Base-by-base conservation (phyloP, 2,329 filamentous ascomycete genomes). In the Penicillium sp. region DNA sequence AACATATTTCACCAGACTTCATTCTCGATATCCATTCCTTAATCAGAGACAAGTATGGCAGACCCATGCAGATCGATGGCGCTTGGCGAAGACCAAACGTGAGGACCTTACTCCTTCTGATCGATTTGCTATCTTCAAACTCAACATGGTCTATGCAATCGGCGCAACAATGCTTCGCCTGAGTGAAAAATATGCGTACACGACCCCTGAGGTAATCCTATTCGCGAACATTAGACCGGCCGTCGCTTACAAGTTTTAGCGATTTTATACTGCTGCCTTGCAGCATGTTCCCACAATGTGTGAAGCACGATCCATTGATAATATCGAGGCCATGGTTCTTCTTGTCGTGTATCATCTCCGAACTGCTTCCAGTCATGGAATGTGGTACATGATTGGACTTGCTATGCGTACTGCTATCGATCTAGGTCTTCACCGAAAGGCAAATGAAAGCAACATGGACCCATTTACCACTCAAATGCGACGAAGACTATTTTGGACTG, bases 361-460 rank as follows among this genome's bases (percentile, higher is more conserved):
- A 8, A 80, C 77, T 1, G 74, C 77, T 10, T 80, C 79, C 0
- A 79, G 78, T 31, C 77, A 78, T 55, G 80, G 78, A 9, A 73
- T 82, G 46, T 82, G 79, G 80, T 82, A 82, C 61, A 79, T 82
- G 74, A 78, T 81, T 40, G 80, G 80, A 12, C 71, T 82, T 17
- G 79, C 80, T 2, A 82, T 82, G 77, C 75, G 79, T 38, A 82
- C 78, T 8, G 78, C 77, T 50, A 80, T 82, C 46, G 80, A 82
- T 54, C 70, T 82, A 3, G 80, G 80, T 5, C 69, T 82, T 28
- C 80, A 82, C 56, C 72, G 78, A 43, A 78, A 76, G 53, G 75
- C 77, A 38, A 75, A 78, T 53, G 77, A 80, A 56, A 66, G 64
- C 28, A 71, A 71, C 47, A 61, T 78, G 30, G 69, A 77, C 43